Base-by-base conservation (phyloP, 495 filamentous ascomycete species). In the Trichoderma erinaceum region DNA sequence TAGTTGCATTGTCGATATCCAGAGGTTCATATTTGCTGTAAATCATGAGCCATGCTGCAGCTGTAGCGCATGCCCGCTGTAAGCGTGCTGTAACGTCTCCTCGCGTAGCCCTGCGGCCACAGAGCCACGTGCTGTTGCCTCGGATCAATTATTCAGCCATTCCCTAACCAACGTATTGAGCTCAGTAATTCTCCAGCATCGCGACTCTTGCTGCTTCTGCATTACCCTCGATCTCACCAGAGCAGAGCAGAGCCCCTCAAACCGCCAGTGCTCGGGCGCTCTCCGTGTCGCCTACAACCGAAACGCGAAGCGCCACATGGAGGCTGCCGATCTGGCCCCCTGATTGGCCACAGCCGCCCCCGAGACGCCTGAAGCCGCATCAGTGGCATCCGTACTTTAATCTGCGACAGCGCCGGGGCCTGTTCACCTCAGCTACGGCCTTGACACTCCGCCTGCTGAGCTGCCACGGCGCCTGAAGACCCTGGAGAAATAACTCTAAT, bases 361-460 rank as follows among this genome's bases (percentile, higher is more conserved):
- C 56, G 56, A 61, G 56, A 61, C 56, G 56, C 56, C 56, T 61
- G 56, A 61, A 61, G 56, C 56, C 56, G 56, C 56, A 61, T 61
- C 56, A 61, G 56, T 61, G 50, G 56, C 23, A 61, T 61, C 56
- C 56, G 56, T 32, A 61, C 56, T 61, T 61, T 61, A 61, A 61
- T 61, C 56, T 61, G 56, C 56, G 56, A 61, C 56, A 61, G 56
- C 23, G 56, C 56, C 56, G n/a, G 56, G 56, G 56, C 13, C 11
- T 7, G 8, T 27, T 21, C 11, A 58, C 21, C 23, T 12, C 50
- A 58, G 23, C 50, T 58, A 25, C n/a, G 56, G 13, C 56, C 25
- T 27, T 16, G 56, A 61, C 56, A 3, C 56, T 21, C 8, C 7
- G 56, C 23, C 27, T 18, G 23, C 16, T 27, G 25, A 61, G 56